Evolutionary conservation across 768 basidiomycete genomes (phyloP), one percentile per base, ranked within the genome.

Genomic region (Hydnum rufescens): DNA sequence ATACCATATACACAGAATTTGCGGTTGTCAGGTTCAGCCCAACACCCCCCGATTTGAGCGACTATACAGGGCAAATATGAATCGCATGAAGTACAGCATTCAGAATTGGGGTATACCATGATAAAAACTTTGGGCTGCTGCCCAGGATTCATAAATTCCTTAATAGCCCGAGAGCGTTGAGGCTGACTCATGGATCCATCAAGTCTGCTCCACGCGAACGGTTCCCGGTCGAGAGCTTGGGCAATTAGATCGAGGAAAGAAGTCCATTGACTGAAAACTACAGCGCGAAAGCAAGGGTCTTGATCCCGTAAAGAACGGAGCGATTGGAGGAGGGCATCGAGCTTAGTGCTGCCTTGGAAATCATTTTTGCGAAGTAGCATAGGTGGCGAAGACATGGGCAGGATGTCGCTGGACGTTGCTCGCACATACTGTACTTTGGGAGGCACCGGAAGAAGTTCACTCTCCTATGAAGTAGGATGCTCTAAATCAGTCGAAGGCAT

Each of bases 181-280:
- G 81, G 83, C 57, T 93, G 71, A 58, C 80, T 80, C 85, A 96
- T 88, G 0, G 85, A 77, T 1, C 93, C 93, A 62, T 97, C 93
- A 60, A 96, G 88, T 19, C 93, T 76, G 57, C 77, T 78, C 59
- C 76, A 78, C 42, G 75, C 67, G 56, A 86, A 70, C 1, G 65
- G 64, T 60, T 90, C 84, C 19, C 82, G 76, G 49, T 78, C 71
- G 51, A 92, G 67, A 3, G 72, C 76, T 1, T 67, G 63, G 59
- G 86, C 76, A 53, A 92, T 86, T 16, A 92, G 68, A 59, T 89
- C 82, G 52, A 93, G 66, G 63, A 90, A 93, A 25, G 76, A 77
- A 0, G 88, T 92, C 58, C 90, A 90, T 59, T 92, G 85, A 1
- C 85, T 88, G 63, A 92, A 92, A 3, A 92, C 80, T 23, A 92